These are phyloP conservation scores for Neurospora sp. DNA, from an alignment of 495 filamentous ascomycete genomes.

Conservation along the genomic window DNA sequence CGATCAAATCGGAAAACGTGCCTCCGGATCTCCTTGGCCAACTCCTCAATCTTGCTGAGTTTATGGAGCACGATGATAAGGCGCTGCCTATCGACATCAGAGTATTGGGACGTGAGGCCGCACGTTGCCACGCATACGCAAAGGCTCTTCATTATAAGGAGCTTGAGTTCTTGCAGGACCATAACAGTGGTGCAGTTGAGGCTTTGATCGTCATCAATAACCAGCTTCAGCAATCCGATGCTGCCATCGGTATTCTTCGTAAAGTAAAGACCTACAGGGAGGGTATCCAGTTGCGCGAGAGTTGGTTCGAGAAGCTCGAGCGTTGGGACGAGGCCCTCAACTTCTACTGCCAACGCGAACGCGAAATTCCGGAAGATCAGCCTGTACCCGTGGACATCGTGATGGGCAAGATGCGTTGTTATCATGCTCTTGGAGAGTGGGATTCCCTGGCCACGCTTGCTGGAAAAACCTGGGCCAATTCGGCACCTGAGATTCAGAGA, in stretches of 20 bases:
- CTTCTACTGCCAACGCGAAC: slow-evolving; percentile 72
- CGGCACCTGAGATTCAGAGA: slow-evolving; percentile 71
- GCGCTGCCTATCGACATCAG: slow-evolving; percentile 95
- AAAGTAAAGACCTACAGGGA: slow-evolving; percentile 92
- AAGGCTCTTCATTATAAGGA: slow-evolving; percentile 99
- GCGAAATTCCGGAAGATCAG: slow-evolving; percentile 49
- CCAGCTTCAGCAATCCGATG: slow-evolving; percentile 93
- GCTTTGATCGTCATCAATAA: slow-evolving; percentile 98
- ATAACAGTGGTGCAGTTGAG: slow-evolving; percentile 90
- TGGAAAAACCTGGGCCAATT: slow-evolving; percentile 86
- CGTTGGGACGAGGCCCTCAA: slow-evolving; percentile 97
- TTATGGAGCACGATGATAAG: slow-evolving; percentile 99
- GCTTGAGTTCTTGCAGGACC: slow-evolving; percentile 93
- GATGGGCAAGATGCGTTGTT: slow-evolving; percentile 98
- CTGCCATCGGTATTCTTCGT: slow-evolving; percentile 90
- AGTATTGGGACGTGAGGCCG: slow-evolving; percentile 82
- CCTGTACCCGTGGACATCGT: slow-evolving; percentile 76
- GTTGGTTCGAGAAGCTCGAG: slow-evolving; percentile 96
- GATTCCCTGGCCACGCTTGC: slow-evolving; percentile 79
- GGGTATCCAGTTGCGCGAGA: slow-evolving; percentile 82
- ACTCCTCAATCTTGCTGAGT: slow-evolving; percentile 91
- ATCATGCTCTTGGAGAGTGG: slow-evolving; percentile 96
- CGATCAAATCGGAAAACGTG: slow-evolving; percentile 83
- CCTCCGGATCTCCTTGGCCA: slow-evolving; percentile 92
- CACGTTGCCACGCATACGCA: slow-evolving; percentile 91